Percentiles rank a stretch among this genome's conserved stretches.
phyloP scores from a whole-genome alignment of 352 stramenopile genomes.

The Phytopythium oedochilum region DNA sequence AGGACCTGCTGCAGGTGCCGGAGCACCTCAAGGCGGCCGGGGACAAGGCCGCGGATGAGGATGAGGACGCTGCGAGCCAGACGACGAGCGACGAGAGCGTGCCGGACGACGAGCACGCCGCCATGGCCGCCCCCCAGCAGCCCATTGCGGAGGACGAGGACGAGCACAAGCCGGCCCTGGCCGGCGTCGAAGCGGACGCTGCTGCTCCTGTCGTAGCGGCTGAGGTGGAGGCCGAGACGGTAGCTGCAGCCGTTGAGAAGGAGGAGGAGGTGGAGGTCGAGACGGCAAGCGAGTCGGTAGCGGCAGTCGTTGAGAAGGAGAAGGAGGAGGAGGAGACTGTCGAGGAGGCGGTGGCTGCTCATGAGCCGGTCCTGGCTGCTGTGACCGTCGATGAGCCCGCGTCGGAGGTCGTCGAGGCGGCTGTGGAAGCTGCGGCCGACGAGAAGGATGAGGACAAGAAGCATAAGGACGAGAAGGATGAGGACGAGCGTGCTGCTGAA shows the following conservation, averaged over 20 bases:
- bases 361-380: neutral
- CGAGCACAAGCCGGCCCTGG: neutral
- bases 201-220: neutral
- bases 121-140: conserved; percentile 18
- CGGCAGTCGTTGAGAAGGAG: conserved; percentile 14
- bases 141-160: neutral
- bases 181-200: neutral
- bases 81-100: conserved; percentile 31
- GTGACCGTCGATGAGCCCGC: too few species aligned
- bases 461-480: neutral
- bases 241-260: neutral
- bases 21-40: conserved; percentile 27
- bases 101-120: conserved; percentile 16
- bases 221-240: neutral
- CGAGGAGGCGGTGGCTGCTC: neutral
- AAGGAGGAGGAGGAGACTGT: conserved; percentile 3
- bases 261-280: conserved; percentile 6
- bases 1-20: conserved; percentile 50
- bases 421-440: too few species aligned
- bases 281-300: conserved; percentile 4
- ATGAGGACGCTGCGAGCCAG: conserved; percentile 2
- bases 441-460: neutral
- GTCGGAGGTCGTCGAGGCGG: too few species aligned
- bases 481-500: neutral
- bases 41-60: conserved; percentile 10